These are phyloP conservation scores for Apophysomyces sp. DNA, from an alignment of 371 early-diverging fungal genomes.

Conservation along the genomic window DNA sequence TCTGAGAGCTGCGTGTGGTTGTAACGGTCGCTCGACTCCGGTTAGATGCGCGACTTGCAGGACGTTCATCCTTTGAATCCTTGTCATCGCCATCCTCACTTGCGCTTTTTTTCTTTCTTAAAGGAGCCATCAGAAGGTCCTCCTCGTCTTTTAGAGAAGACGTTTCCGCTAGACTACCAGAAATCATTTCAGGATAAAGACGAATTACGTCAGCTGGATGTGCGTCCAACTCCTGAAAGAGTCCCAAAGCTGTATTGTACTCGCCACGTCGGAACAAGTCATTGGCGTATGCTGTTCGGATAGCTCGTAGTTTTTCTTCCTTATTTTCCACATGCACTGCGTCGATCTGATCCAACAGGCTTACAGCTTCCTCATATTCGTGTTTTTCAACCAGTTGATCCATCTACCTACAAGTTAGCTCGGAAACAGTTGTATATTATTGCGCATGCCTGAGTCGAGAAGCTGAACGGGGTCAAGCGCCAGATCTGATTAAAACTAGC, in stretches of 20 bases:
- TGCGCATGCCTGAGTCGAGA: slow-evolving; percentile 77
- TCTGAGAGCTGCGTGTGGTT: slow-evolving; percentile 16
- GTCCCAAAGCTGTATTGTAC: slow-evolving; percentile 76
- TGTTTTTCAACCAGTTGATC: slow-evolving; percentile 77
- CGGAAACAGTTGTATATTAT: background rate
- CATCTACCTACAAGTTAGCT: slow-evolving; percentile 42
- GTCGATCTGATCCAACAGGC: slow-evolving; percentile 85
- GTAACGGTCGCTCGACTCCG: slow-evolving; percentile 26
- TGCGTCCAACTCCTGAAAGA: slow-evolving; percentile 80
- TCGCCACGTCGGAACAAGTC: slow-evolving; percentile 76
- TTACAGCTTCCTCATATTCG: slow-evolving; percentile 84
- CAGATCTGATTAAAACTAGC: slow-evolving; percentile 79
- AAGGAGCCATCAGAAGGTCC: slow-evolving; percentile 4
- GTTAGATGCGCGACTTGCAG: slow-evolving; percentile 32
- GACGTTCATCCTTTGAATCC: slow-evolving; percentile 12
- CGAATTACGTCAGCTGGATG: slow-evolving; percentile 84
- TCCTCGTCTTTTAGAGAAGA: slow-evolving; percentile 9
- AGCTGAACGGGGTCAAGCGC: slow-evolving; percentile 84
- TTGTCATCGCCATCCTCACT: slow-evolving; percentile 10
- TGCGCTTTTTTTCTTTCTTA: slow-evolving; percentile 10
- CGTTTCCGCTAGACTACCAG: slow-evolving; percentile 32
- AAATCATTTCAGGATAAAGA: slow-evolving; percentile 76
- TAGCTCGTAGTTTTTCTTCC: slow-evolving; percentile 57
- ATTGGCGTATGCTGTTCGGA: slow-evolving; percentile 83
- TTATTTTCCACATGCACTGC: slow-evolving; percentile 82